Conservation (phyloP, 2,329 filamentous ascomycete species). For the Exophiala sideris region DNA sequence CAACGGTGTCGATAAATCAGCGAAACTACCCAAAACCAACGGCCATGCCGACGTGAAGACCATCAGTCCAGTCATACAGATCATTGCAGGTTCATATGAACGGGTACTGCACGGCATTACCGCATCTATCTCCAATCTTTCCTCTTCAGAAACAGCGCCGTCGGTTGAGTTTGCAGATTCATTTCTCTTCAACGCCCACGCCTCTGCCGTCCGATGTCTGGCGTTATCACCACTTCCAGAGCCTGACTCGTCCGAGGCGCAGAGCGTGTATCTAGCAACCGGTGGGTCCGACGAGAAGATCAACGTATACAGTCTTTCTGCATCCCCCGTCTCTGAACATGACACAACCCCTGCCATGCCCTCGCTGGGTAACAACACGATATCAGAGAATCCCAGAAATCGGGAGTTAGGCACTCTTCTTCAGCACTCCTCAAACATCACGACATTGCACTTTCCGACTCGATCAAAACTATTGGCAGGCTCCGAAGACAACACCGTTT, state of each 20-base stretch:
- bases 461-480: slow-evolving; percentile 83
- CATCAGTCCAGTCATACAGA: slow-evolving; percentile 64
- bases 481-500: slow-evolving; percentile 87
- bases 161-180: slow-evolving; percentile 76
- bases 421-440: slow-evolving; percentile 81
- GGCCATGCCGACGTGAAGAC: slow-evolving; percentile 30
- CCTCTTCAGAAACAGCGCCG: slow-evolving; percentile 25
- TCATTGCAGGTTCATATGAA: slow-evolving; percentile 92
- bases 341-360: slow-evolving; percentile 59
- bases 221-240: slow-evolving; percentile 75
- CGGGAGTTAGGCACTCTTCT: slow-evolving; percentile 81
- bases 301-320: slow-evolving; percentile 88
- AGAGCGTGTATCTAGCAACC: slow-evolving; percentile 84
- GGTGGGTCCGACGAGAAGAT: slow-evolving; percentile 91
- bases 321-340: slow-evolving; percentile 58
- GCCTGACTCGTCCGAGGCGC: slow-evolving; percentile 48
- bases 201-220: slow-evolving; percentile 83
- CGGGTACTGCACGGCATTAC: slow-evolving; percentile 85
- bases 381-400: slow-evolving; percentile 82
- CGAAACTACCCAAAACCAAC: slow-evolving; percentile 31
- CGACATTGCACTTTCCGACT: slow-evolving; percentile 75
- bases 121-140: slow-evolving; percentile 57
- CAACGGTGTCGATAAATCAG: slow-evolving; percentile 18
- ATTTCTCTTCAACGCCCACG: slow-evolving; percentile 93
- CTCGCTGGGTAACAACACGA: slow-evolving; percentile 66